These are phyloP conservation scores for Boletus fagicola DNA, from an alignment of 768 basidiomycete genomes.

Conservation along the genomic window DNA sequence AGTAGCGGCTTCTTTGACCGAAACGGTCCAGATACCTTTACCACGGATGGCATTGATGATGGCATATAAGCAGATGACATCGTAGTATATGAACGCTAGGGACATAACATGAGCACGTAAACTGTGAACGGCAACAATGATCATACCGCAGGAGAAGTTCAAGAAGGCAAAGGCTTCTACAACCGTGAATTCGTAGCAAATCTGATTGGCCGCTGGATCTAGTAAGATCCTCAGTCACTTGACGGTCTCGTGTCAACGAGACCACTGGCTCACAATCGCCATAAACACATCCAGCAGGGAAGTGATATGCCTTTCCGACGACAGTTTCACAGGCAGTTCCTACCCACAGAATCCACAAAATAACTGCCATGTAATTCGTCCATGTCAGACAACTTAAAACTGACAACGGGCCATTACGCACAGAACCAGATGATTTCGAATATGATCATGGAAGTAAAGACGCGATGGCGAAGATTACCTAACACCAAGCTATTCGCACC, in stretches of 20 bases:
- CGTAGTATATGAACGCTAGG: slow-evolving; percentile 28
- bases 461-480: slow-evolving; percentile 1
- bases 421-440: slow-evolving; percentile 30
- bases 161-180: slow-evolving; percentile 24
- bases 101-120: neutral
- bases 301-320: slow-evolving; percentile 7
- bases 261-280: slow-evolving; percentile 6
- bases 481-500: slow-evolving; percentile 16
- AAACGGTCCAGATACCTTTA: slow-evolving; percentile 24
- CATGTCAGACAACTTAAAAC: neutral
- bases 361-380: slow-evolving; percentile 7
- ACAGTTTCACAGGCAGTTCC: slow-evolving; percentile 14
- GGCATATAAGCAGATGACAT: slow-evolving; percentile 21
- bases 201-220: slow-evolving; percentile 12
- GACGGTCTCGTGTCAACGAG: neutral
- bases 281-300: slow-evolving; percentile 19
- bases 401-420: slow-evolving; percentile 5
- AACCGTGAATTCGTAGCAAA: slow-evolving; percentile 20
- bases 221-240: neutral
- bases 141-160: slow-evolving; percentile 26
- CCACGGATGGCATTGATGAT: slow-evolving; percentile 24
- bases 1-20: slow-evolving; percentile 20
- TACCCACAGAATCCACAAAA: slow-evolving; percentile 27
- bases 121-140: neutral
- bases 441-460: slow-evolving; percentile 23